These are phyloP conservation scores for Taiozyma onychis DNA, from an alignment of 1,139 yeast genomes.

Conservation along the genomic window DNA sequence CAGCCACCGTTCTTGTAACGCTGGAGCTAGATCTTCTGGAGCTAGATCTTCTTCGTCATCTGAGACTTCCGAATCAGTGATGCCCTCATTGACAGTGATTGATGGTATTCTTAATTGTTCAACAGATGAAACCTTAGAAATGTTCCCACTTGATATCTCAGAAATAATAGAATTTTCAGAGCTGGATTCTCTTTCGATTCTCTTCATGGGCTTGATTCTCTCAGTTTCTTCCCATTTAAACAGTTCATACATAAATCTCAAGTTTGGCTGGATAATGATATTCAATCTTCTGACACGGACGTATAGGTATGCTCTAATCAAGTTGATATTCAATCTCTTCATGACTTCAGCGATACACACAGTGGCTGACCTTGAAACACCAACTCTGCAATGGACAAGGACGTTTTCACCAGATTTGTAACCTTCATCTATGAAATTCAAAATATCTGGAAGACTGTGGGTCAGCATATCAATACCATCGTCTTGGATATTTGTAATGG, in stretches of 20 bases:
- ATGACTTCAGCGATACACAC: conserved; percentile 88
- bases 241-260: conserved; percentile 79
- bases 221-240: conserved; percentile 65
- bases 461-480: conserved; percentile 48
- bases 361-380: conserved; percentile 87
- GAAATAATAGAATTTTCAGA: not conserved
- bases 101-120: not conserved
- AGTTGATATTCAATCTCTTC: conserved; percentile 58
- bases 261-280: conserved; percentile 86
- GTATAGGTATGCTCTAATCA: conserved; percentile 71
- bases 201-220: conserved; percentile 10
- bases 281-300: conserved; percentile 82
- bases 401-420: conserved; percentile 40
- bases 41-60: conserved; percentile 14
- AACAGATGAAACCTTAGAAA: not conserved
- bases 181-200: not conserved
- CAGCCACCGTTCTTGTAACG: conserved; percentile 29
- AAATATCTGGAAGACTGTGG: conserved; percentile 34
- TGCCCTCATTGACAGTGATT: not conserved
- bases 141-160: not conserved
- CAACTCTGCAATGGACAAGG: conserved; percentile 84
- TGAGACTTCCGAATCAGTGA: conserved; percentile 8
- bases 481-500: conserved; percentile 36
- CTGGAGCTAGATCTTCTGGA: too few relatives aligned
- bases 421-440: conserved; percentile 39